phyloP scores from a whole-genome alignment of 495 filamentous ascomycete genomes.

The Neurospora discreta region DNA sequence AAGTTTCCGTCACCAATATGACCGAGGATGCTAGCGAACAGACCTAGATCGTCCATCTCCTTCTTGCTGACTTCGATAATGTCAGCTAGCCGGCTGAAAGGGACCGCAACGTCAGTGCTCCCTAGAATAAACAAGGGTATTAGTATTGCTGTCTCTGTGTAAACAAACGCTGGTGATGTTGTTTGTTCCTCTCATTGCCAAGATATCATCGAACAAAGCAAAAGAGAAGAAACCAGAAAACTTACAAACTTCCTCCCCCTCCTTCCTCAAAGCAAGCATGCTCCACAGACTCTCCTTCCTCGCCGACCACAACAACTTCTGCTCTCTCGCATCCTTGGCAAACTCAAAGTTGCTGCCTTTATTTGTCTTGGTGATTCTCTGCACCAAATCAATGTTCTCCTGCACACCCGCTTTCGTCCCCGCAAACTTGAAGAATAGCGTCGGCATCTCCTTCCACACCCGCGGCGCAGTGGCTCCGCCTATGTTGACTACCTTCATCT shows the following conservation, averaged over 20 bases:
- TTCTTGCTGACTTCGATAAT: constrained; percentile 86
- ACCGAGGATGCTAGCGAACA: constrained; percentile 75
- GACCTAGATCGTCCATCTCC: constrained; percentile 71
- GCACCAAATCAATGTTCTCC: constrained; percentile 56
- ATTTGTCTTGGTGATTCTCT: constrained; percentile 50
- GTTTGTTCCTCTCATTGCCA: background rate
- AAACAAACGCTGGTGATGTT: background rate
- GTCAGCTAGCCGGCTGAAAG: constrained; percentile 74
- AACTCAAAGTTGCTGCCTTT: constrained; percentile 63
- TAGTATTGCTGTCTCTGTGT: background rate
- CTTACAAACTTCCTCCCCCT: constrained; percentile 48
- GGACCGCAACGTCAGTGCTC: constrained; percentile 84
- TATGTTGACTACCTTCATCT: constrained; percentile 69
- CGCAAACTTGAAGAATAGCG: constrained; percentile 77
- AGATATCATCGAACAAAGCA: background rate
- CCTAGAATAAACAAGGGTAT: constrained; percentile 15
- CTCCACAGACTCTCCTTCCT: constrained; percentile 68
- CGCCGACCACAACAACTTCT: constrained; percentile 63
- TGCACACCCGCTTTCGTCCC: constrained; percentile 58
- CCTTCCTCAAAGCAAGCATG: constrained; percentile 56
- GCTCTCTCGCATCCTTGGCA: constrained; percentile 54
- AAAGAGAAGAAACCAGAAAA: constrained; percentile 1
- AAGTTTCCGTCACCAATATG: constrained; percentile 91
- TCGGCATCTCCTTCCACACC: constrained; percentile 65
- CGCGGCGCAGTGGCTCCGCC: constrained; percentile 54